Conservation (phyloP, 2,329 filamentous ascomycete genomes). For the Tolypocladium cylindrosporum region DNA sequence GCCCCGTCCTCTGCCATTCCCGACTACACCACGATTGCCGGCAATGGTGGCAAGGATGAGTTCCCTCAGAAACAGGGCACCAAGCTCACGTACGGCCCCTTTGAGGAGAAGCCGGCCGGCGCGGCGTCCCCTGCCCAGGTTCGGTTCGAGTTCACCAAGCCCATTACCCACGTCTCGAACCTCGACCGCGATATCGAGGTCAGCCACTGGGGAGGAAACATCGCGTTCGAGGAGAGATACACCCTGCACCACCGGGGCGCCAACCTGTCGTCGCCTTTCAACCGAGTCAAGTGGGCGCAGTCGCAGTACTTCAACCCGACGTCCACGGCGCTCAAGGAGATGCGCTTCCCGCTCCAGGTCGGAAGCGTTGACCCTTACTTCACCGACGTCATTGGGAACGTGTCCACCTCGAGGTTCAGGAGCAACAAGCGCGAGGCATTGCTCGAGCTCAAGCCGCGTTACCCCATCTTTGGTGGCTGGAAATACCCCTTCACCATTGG, state of each 20-base stretch:
- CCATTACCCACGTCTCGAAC: conserved; percentile 66
- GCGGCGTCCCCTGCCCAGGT: conserved; percentile 63
- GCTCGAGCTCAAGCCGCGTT: conserved; percentile 85
- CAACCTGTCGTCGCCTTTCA: conserved; percentile 62
- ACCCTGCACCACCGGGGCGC: conserved; percentile 81
- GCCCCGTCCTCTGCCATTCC: conserved; percentile 68
- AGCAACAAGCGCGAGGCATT: conserved; percentile 66
- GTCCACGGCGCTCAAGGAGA: conserved; percentile 68
- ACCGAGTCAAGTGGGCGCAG: conserved; percentile 66
- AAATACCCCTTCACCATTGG: conserved; percentile 96
- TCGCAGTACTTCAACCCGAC: conserved; percentile 66
- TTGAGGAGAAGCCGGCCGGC: conserved; percentile 71
- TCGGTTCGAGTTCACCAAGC: conserved; percentile 93
- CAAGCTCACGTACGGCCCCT: conserved; percentile 85
- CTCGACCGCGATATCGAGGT: conserved; percentile 90
- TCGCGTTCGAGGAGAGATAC: conserved; percentile 91
- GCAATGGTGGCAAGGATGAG: conserved; percentile 47
- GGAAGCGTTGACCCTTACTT: conserved; percentile 88
- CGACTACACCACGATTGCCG: conserved; percentile 70
- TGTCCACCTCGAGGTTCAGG: conserved; percentile 86
- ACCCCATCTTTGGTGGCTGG: conserved; percentile 96
- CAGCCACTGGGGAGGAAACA: conserved; percentile 95
- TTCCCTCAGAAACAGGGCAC: conserved; percentile 73
- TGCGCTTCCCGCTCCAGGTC: conserved; percentile 68
- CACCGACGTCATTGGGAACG: conserved; percentile 91